Base-by-base conservation (phyloP, 352 stramenopile species). In the Globisporangium canariense region DNA sequence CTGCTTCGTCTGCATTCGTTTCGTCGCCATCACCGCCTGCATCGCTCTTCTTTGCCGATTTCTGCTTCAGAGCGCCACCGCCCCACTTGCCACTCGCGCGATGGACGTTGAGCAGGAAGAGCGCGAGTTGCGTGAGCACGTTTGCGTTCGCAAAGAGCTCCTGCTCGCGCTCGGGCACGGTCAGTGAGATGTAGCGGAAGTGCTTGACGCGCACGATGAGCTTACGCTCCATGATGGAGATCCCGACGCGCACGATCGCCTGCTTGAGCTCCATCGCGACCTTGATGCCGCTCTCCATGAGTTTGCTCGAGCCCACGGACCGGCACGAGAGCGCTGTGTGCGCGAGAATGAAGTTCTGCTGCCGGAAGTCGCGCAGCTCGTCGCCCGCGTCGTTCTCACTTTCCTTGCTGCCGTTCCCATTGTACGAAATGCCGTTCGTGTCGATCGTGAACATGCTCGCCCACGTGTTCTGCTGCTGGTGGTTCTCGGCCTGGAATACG, bases 151-250 rank as follows among this genome's bases (percentile, higher is more conserved):
- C 84, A 69, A 99, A 98, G 8, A 98, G 70, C 53, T 89, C 73
- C 58, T 93, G 81, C 38, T 95, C 89, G 25, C 83, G 74, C 54
- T 97, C 86, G 0, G 79, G 75, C 0, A 96, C 86, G 41, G 95
- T 90, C 22, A 99, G 69, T 59, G 97, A 98, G 5, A 98, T 96
- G 73, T 99, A 99, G 14, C 97, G 94, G 67, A 99, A 99, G 73
- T 99, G 94, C 68, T 97, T 98, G 11, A 98, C 90, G 8, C 93
- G 83, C 18, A 96, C 92, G 16, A 99, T 96, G 30, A 95, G 88
- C 64, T 97, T 97, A 11, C 96, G 90, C 58, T 99, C 96, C 67
- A 98, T 91, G 60, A 99, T 96, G 22, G 88, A 97, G 13, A 98
- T 86, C 4, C 94, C 97, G 9, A 98, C 96, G 8, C 90, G 73